These are phyloP conservation scores for Termitomyces titanicus DNA, from an alignment of 768 basidiomycete genomes.

Conservation along the genomic window DNA sequence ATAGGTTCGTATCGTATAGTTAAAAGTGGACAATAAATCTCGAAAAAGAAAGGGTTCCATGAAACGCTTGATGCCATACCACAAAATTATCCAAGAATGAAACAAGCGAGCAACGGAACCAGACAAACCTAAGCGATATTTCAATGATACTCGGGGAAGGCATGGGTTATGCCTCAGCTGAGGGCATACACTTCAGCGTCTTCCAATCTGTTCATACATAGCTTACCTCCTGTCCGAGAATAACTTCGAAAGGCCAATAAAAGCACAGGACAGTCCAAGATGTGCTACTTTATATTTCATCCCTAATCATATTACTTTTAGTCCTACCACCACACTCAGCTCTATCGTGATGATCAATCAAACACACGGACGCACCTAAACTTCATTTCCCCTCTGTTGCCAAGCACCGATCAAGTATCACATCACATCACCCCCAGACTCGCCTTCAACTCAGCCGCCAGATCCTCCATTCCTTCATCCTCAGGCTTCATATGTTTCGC, in stretches of 20 bases:
- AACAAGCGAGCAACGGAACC: background rate
- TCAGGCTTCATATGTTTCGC: conserved; percentile 33
- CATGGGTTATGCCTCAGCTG: background rate
- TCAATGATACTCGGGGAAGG: background rate
- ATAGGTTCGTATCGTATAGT: no score
- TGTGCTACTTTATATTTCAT: background rate
- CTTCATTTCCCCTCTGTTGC: background rate
- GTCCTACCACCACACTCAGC: background rate
- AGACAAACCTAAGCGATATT: background rate
- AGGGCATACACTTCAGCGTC: conserved; percentile 2
- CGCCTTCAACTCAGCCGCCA: conserved; percentile 61
- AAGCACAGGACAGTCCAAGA: background rate
- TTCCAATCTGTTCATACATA: background rate
- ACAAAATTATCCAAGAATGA: background rate
- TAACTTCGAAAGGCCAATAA: background rate
- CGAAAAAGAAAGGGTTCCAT: background rate
- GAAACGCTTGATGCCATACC: background rate
- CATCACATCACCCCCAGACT: conserved; percentile 52
- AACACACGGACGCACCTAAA: background rate
- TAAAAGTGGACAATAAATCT: background rate
- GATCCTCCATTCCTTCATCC: conserved; percentile 34
- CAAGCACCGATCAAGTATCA: background rate
- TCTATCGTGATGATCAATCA: background rate
- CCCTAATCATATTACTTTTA: background rate
- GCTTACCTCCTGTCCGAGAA: background rate